phyloP scores from a whole-genome alignment of 2,329 filamentous ascomycete genomes.

The Hypoxylon sp. region DNA sequence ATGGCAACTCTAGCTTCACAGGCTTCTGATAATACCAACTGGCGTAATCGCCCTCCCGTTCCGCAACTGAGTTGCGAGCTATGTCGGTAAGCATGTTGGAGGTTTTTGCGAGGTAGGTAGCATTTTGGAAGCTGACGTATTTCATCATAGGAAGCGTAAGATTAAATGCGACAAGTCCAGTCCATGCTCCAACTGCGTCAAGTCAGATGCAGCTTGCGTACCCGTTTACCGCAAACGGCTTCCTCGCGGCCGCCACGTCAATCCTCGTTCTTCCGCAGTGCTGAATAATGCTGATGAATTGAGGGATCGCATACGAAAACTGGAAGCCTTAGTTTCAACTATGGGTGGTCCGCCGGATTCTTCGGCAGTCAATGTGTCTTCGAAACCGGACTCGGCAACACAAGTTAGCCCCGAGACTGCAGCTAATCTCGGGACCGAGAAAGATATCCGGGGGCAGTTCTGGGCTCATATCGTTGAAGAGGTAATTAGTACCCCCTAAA shows the following conservation, averaged over 20 bases:
- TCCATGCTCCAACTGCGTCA: conserved; percentile 34
- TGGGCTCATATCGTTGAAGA: conserved; percentile 33
- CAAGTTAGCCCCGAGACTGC: background rate
- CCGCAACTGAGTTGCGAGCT: conserved; percentile 34
- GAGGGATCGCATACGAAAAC: conserved; percentile 27
- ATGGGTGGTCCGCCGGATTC: conserved; percentile 11
- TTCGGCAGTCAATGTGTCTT: background rate
- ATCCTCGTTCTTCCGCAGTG: conserved; percentile 7
- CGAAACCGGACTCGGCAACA: conserved; percentile 3
- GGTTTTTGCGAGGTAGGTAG: background rate
- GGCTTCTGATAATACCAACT: conserved; percentile 5
- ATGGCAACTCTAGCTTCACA: conserved; percentile 20
- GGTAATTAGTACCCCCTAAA: conserved; percentile 7
- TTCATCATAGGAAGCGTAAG: conserved; percentile 24
- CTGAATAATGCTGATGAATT: conserved; percentile 16
- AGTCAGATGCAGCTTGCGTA: conserved; percentile 22
- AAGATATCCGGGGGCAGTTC: conserved; percentile 19
- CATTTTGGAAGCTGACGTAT: background rate
- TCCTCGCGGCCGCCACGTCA: conserved; percentile 32
- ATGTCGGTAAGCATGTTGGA: conserved; percentile 15
- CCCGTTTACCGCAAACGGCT: conserved; percentile 36
- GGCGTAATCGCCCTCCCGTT: conserved; percentile 19
- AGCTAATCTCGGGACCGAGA: conserved; percentile 7
- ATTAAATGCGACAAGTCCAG: conserved; percentile 36
- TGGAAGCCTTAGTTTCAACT: conserved; percentile 22